A percentile compares a stretch with the other conserved stretches of the same genome.
phyloP scores from a whole-genome alignment of 1,284 basidiomycete genomes.

The Paramarasmius palmivorus region DNA sequence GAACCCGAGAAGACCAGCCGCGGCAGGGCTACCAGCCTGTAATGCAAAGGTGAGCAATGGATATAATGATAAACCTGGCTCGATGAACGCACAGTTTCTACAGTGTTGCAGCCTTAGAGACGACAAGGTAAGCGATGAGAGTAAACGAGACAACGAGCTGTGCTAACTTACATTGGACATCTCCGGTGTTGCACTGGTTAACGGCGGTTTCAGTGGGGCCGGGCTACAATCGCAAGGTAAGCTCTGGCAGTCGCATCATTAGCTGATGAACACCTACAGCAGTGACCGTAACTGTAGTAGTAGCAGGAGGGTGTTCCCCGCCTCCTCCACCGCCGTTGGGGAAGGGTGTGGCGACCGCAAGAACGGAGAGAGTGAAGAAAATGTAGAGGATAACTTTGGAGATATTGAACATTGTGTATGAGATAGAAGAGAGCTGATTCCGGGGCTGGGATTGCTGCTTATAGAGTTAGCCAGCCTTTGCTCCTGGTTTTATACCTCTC shows the following conservation, averaged over 20 bases:
- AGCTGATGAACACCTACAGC: background rate
- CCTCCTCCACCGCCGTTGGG: background rate
- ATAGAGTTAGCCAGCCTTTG: no score
- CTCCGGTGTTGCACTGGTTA: conserved; percentile 29
- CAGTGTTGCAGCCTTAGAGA: conserved; percentile 32
- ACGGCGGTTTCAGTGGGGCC: background rate
- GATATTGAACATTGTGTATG: background rate
- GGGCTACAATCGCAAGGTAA: conserved; percentile 1
- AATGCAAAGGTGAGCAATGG: background rate
- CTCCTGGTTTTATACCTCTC: no score
- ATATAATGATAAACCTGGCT: background rate
- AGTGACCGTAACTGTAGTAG: conserved; percentile 3
- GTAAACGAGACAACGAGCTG: no score
- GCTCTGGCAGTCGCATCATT: background rate
- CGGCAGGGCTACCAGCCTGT: conserved; percentile 16
- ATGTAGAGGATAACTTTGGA: background rate
- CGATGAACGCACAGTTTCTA: conserved; percentile 12
- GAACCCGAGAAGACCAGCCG: conserved; percentile 10
- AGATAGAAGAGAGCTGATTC: no score
- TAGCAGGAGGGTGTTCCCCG: conserved; percentile 12
- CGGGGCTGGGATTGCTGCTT: no score
- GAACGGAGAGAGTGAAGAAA: background rate
- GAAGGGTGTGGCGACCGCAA: background rate
- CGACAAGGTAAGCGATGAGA: no score
- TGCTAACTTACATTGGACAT: no score